Base-by-base conservation (phyloP, 1,284 basidiomycete species). In the Apiotrichum laibachii region DNA sequence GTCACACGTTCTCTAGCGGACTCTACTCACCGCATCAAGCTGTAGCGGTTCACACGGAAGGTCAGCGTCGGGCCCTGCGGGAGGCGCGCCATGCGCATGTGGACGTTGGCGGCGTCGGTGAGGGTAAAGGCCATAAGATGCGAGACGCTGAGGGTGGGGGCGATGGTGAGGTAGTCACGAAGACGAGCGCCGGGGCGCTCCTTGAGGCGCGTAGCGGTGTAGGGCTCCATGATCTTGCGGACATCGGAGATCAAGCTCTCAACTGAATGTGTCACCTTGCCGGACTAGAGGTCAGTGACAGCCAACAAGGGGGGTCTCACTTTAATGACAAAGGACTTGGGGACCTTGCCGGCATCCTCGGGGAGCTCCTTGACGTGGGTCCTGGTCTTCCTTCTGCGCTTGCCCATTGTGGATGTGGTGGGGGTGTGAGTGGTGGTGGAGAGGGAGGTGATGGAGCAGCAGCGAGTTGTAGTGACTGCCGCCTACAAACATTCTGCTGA, bases 201-300 rank as follows among this genome's bases (percentile, higher is more conserved):
- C 79, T 82, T 86, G 19, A 99, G 83, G 52, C 94, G 84, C 61
- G 87, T 88, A 8, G 95, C 96, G 21, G 96, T 99, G 76, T 98
- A 93, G 60, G 96, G 96, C 78, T 99, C 96, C 90, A 99, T 92
- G 62, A 96, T 88, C 77, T 90, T 90, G 68, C 96, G 83, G 70
- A 97, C 81, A 78, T 99, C 96, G 54, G 88, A 85, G 16, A 97
- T 93, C 35, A 99, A 86, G 68, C 92, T 88, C 5, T 86, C 80
- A 54, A 96, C 83, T n/a, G 90, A 90, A 56, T 85, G 82, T 16
- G 94, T 93, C 35, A 98, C 93, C 60, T 87, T 86, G 46, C 95
- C 95, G 77, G 94, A 90, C 73, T 79, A 56, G 0, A 21, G 22
- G 42, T 11, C 45, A 42, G 35, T 53, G n/a, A n/a, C 33, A 19